Conservation (phyloP, 768 basidiomycete genomes). For the Serendipita indica region DNA sequence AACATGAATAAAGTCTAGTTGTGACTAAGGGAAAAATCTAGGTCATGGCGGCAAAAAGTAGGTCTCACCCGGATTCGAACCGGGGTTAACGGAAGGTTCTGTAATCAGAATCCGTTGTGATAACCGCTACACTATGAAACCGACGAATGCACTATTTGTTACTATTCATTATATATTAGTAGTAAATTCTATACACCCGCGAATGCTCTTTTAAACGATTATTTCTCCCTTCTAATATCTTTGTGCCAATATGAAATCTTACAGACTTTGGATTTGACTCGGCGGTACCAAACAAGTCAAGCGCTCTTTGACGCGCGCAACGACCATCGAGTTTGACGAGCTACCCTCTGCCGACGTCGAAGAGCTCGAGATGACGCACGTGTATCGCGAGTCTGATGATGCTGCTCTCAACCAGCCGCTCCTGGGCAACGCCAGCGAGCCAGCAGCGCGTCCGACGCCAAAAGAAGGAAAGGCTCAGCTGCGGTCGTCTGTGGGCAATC, state of each 20-base stretch:
- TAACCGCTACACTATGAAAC: constrained; percentile 9
- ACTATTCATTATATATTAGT: not conserved
- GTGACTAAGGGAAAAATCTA: no score
- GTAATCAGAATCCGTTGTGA: constrained; percentile 7
- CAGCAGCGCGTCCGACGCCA: constrained; percentile 16
- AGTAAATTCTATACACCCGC: not conserved
- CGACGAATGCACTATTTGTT: not conserved
- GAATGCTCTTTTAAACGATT: no score
- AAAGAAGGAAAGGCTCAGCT: constrained; percentile 56
- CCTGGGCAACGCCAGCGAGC: constrained; percentile 24
- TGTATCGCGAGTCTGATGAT: constrained; percentile 42
- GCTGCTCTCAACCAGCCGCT: constrained; percentile 32
- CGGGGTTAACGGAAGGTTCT: constrained; percentile 4
- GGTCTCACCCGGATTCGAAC: constrained; percentile 10
- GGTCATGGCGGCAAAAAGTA: not conserved
- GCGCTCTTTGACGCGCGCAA: no score
- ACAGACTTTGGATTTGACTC: no score
- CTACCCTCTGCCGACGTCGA: no score
- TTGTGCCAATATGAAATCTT: no score
- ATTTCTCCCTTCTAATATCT: no score
- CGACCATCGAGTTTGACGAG: no score
- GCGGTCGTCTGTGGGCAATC: constrained; percentile 56
- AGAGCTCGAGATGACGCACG: constrained; percentile 53
- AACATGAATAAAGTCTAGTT: no score
- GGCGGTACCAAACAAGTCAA: no score